phyloP scores from a whole-genome alignment of 208 protist genomes.

The Leishmania braziliensis region DNA sequence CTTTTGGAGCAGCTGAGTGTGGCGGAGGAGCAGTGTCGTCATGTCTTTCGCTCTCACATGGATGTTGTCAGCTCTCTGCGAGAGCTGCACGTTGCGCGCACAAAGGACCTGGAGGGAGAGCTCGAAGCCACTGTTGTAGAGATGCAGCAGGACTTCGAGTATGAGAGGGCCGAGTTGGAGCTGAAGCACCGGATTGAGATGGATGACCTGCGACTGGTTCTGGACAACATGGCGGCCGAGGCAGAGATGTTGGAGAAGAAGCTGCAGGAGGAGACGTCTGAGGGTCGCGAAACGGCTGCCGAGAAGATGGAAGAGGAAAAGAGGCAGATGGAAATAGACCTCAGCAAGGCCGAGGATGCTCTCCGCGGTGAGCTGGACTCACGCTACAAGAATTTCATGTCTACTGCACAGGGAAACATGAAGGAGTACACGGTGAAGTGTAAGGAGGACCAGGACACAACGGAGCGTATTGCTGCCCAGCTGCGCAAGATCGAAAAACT shows the following conservation, averaged over 20 bases:
- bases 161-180: slow-evolving; percentile 86
- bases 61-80: slow-evolving; percentile 90
- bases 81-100: slow-evolving; percentile 83
- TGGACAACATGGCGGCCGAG: slow-evolving; percentile 90
- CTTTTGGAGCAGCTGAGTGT: slow-evolving; percentile 91
- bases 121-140: slow-evolving; percentile 92
- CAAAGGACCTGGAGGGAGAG: slow-evolving; percentile 83
- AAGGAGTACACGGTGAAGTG: slow-evolving; percentile 96
- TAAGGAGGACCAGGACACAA: slow-evolving; percentile 93
- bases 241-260: slow-evolving; percentile 89
- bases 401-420: slow-evolving; percentile 92
- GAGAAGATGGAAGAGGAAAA: slow-evolving; percentile 93
- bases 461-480: slow-evolving; percentile 87
- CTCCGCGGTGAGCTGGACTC: slow-evolving; percentile 79
- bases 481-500: slow-evolving; percentile 94
- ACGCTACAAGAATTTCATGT: slow-evolving; percentile 93
- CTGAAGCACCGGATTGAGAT: slow-evolving; percentile 84
- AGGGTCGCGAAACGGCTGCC: slow-evolving; percentile 88
- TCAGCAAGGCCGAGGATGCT: slow-evolving; percentile 70
- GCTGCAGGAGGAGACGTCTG: slow-evolving; percentile 84
- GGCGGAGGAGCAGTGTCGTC: slow-evolving; percentile 93
- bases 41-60: slow-evolving; percentile 91
- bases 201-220: slow-evolving; percentile 83
- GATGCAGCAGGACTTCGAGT: slow-evolving; percentile 92
- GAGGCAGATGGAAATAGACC: slow-evolving; percentile 87